These are phyloP conservation scores for Hemisphaericaspora xylofermentans DNA, from an alignment of 1,139 yeast species.

Conservation along the genomic window DNA sequence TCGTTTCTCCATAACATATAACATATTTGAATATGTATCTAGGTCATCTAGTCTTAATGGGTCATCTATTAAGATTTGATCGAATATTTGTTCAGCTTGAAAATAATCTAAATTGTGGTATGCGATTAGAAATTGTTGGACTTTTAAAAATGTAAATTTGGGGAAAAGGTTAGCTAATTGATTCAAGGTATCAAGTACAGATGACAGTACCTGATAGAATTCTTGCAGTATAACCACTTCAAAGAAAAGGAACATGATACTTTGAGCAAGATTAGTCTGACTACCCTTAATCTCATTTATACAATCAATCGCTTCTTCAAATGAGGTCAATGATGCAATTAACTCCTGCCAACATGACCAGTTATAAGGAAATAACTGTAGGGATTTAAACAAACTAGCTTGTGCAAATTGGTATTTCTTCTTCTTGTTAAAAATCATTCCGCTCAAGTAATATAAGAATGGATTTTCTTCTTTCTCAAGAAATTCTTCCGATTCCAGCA, in stretches of 20 bases:
- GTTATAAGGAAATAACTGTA: slow-evolving; percentile 70
- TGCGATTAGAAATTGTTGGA: slow-evolving; percentile 77
- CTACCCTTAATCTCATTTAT: slow-evolving; percentile 36
- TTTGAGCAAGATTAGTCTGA: slow-evolving; percentile 21
- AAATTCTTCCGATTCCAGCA: slow-evolving; percentile 37
- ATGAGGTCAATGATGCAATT: slow-evolving; percentile 58
- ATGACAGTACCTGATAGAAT: slow-evolving; percentile 65
- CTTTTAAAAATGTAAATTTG: slow-evolving; percentile 66
- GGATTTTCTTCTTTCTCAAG: slow-evolving; percentile 44
- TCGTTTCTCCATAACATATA: slow-evolving; percentile 90
- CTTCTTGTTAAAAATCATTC: slow-evolving; percentile 63
- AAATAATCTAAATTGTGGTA: slow-evolving; percentile 80
- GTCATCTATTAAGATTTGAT: slow-evolving; percentile 68
- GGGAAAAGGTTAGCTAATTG: slow-evolving; percentile 59
- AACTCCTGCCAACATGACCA: slow-evolving; percentile 96
- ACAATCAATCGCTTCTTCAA: slow-evolving; percentile 60
- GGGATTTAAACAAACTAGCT: slow-evolving; percentile 54
- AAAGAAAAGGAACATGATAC: slow-evolving; percentile 66
- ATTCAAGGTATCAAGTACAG: slow-evolving; percentile 50
- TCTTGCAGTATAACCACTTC: slow-evolving; percentile 74
- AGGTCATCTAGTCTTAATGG: slow-evolving; percentile 88
- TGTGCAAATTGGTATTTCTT: slow-evolving; percentile 63
- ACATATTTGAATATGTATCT: slow-evolving; percentile 88
- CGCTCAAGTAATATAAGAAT: slow-evolving; percentile 67
- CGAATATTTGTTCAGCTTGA: slow-evolving; percentile 78